These are phyloP conservation scores for Acer negundo DNA, from an alignment of 345 rosid genomes.

Conservation along the genomic window DNA sequence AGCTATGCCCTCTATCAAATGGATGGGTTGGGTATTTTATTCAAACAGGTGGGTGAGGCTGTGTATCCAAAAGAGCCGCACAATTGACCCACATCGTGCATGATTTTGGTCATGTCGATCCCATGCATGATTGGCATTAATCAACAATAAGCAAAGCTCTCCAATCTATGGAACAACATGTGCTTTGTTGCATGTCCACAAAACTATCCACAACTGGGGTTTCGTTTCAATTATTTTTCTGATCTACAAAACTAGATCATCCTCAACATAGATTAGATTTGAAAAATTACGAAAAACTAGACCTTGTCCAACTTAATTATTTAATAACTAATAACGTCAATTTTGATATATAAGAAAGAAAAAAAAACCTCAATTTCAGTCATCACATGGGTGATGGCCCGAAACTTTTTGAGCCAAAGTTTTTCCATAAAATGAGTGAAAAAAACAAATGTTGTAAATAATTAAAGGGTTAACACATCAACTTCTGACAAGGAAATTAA, in stretches of 20 bases:
- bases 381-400: slow-evolving; percentile 17
- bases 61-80: slow-evolving; percentile 1
- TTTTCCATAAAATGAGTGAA: background rate
- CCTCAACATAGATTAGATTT: background rate
- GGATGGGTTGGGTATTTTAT: background rate
- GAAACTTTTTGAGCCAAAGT: background rate
- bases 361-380: background rate
- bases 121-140: slow-evolving; percentile 21
- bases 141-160: slow-evolving; percentile 6
- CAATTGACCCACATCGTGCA: slow-evolving; percentile 12
- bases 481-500: background rate
- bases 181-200: slow-evolving; percentile 8
- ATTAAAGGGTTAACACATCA: background rate
- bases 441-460: background rate
- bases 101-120: background rate
- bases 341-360: background rate
- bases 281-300: background rate
- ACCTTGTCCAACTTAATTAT: background rate
- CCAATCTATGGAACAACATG: background rate
- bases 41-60: background rate
- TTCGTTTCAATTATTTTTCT: background rate
- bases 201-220: background rate
- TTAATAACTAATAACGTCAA: background rate
- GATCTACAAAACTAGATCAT: background rate
- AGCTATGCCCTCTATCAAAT: too few relatives aligned